Base-by-base conservation (phyloP, 257 asterid genomes). In the Solanum bulbocastanum region DNA sequence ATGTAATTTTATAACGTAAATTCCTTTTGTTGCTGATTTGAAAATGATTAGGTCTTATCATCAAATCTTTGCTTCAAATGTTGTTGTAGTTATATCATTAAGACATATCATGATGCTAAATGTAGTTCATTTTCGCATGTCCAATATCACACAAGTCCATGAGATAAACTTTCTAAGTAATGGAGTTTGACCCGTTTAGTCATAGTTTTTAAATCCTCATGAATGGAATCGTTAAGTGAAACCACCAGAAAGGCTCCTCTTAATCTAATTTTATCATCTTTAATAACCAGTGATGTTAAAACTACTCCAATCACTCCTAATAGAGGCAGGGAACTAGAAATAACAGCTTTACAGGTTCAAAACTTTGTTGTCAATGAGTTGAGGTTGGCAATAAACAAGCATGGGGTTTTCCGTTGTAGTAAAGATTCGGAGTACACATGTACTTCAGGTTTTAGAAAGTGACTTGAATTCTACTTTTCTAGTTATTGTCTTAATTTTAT, bases 381-480 rank as follows among this genome's bases (percentile, higher is more conserved):
- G 88, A 96, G 90, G 90, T 86, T 90, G 72, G 98, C 96, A 4
- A n/a, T n/a, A 91, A 90, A 94, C 96, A 3, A 97, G 95, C 56
- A 86, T 94, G 14, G 98, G 97, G 33, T 91, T 95, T 56, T 79
- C 96, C 3, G 97, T 94, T 88, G 98, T 98, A 5, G 97, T 96
- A 32, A 96, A 96, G 89, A 94, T 96, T 72, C 94, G 95, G 66
- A 96, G 94, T 89, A 97, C 93, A 10, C 91, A 93, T 37, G 99
- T 97, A 27, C 95, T 95, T 87, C 99, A 95, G 98, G 99, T 87
- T 98, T 95, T 87, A 93, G 91, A 90, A 98, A 96, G 92, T 96
- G 99, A 96, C 93, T 95, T 40, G 98, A 94, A 92, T 10, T 92
- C 30, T 58, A 40, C 1, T 40, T 40, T 49, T 49, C 85, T n/a